Evolutionary conservation across 139 green algal species (phyloP).

Genomic region (Micromonas commoda): DNA sequence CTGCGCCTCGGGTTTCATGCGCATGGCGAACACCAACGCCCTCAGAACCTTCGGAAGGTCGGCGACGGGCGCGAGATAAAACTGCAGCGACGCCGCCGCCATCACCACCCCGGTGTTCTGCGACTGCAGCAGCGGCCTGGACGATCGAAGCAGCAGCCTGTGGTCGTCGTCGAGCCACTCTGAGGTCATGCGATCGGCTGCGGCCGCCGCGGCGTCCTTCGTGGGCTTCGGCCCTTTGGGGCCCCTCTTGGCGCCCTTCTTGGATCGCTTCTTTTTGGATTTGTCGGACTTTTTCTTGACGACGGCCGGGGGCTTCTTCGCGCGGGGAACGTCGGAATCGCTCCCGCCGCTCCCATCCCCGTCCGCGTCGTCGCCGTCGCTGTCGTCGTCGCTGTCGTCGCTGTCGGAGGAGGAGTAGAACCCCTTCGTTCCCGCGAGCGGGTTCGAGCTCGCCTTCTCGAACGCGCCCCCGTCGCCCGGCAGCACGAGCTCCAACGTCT

Average conservation of each 20-base stretch:
- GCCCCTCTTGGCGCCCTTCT: not conserved
- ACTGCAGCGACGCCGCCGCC: conserved; percentile 26
- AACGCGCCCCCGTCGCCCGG: too few relatives aligned
- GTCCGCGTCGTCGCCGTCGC: not conserved
- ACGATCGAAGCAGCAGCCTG: conserved; percentile 26
- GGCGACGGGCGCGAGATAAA: conserved; percentile 24
- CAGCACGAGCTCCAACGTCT: too few relatives aligned
- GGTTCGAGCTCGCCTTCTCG: too few relatives aligned
- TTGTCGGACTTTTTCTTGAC: not conserved
- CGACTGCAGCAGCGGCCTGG: conserved; percentile 29
- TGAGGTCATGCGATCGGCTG: not conserved
- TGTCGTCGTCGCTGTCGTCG: not conserved
- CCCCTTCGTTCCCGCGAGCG: not conserved
- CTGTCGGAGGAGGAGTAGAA: conserved; percentile 18
- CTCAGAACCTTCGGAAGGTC: conserved; percentile 18
- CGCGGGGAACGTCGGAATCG: not conserved
- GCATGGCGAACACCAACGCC: conserved; percentile 31
- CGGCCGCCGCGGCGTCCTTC: not conserved
- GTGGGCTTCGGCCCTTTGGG: not conserved
- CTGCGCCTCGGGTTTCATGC: conserved; percentile 20
- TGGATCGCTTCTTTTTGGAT: not conserved
- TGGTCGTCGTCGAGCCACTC: conserved; percentile 30
- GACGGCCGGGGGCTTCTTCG: not conserved
- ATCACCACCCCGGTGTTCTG: conserved; percentile 32
- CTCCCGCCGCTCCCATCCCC: not conserved